Percentiles rank a stretch among this genome's conserved stretches.
Conservation (phyloP, 2,329 filamentous ascomycete genomes). For the Botryotinia globosa region DNA sequence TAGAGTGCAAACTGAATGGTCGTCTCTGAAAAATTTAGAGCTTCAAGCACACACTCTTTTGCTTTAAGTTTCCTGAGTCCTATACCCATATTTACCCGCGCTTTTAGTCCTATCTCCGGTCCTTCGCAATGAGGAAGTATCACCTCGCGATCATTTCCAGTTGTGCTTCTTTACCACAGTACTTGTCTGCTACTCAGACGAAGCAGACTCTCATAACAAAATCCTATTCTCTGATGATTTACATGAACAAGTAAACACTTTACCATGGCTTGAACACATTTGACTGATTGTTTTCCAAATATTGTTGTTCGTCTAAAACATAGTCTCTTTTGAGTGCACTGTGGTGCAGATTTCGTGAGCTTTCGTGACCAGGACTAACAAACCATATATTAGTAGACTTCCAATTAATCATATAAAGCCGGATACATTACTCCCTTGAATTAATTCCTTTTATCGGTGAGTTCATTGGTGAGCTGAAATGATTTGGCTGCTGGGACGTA, state of each 20-base stretch:
- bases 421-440: neutral
- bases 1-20: neutral
- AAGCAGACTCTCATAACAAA: neutral
- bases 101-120: neutral
- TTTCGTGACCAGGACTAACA: neutral
- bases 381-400: neutral
- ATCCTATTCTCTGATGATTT: neutral
- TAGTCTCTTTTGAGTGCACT: neutral
- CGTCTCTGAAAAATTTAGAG: neutral
- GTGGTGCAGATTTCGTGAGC: neutral
- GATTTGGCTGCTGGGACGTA: neutral
- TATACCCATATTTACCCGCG: neutral
- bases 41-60: neutral
- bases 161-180: neutral
- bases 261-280: neutral
- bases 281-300: neutral
- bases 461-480: neutral
- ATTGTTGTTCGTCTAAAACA: neutral
- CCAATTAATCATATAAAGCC: neutral
- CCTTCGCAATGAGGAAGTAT: neutral
- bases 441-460: neutral
- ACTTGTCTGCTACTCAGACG: neutral
- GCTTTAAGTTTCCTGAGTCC: neutral
- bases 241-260: neutral
- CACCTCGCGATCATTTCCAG: neutral